Evolutionary conservation across 2,329 filamentous ascomycete species (phyloP).

Genomic region (Alternaria ethzedia): DNA sequence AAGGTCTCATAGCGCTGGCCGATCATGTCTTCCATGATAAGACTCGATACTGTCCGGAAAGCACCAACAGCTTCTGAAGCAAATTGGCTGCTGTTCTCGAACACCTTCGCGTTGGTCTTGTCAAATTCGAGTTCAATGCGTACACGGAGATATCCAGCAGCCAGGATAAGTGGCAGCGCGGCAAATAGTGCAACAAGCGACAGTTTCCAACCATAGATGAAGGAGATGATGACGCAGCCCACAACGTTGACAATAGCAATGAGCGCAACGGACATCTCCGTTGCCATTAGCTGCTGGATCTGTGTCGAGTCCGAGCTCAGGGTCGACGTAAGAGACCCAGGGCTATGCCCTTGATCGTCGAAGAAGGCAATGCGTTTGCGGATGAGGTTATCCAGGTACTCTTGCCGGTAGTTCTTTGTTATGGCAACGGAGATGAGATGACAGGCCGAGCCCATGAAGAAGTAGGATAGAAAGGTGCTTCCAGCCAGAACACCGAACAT

Average conservation of each 20-base stretch:
- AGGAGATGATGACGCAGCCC: constrained; percentile 70
- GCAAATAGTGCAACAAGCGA: constrained; percentile 71
- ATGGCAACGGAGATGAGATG: constrained; percentile 51
- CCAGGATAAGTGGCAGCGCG: constrained; percentile 58
- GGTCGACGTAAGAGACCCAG: constrained; percentile 65
- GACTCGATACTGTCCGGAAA: constrained; percentile 73
- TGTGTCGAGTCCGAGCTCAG: constrained; percentile 64
- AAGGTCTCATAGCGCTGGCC: constrained; percentile 65
- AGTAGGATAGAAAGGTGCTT: constrained; percentile 61
- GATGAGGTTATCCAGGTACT: constrained; percentile 68
- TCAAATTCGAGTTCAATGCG: constrained; percentile 71
- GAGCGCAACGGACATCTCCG: constrained; percentile 66
- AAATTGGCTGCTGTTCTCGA: constrained; percentile 74
- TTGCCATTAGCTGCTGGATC: constrained; percentile 67
- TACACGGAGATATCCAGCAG: constrained; percentile 58
- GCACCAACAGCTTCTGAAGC: constrained; percentile 76
- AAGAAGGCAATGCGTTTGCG: constrained; percentile 67
- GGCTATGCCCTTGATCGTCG: constrained; percentile 65
- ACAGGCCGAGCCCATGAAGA: constrained; percentile 51
- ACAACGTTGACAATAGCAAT: constrained; percentile 70
- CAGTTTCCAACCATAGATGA: constrained; percentile 78
- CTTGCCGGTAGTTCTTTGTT: constrained; percentile 60
- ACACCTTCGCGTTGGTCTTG: constrained; percentile 70
- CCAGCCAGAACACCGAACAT: constrained; percentile 69
- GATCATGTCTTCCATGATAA: constrained; percentile 73